These are phyloP conservation scores for Corylus heterophylla DNA, from an alignment of 306 rosid genomes.

Conservation along the genomic window DNA sequence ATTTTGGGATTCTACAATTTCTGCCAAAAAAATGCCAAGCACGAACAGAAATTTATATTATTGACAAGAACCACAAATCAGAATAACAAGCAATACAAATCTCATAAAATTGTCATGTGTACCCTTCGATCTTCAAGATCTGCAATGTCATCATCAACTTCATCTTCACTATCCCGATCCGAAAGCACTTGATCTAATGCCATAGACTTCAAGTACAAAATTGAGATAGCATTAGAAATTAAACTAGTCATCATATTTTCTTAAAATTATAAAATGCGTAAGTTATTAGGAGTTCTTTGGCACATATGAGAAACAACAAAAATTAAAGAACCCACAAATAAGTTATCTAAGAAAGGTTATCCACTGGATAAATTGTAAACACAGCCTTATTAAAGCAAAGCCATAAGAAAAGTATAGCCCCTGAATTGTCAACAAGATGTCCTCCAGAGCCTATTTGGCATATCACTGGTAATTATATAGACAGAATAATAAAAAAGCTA, in stretches of 20 bases:
- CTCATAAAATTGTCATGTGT: slow-evolving; percentile 28
- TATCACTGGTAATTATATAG: not conserved
- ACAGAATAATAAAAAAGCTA: not conserved
- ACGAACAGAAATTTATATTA: slow-evolving; percentile 2
- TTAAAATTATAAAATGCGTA: too few species aligned
- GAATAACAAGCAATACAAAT: slow-evolving; percentile 12
- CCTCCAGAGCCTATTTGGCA: not conserved
- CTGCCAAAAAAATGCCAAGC: slow-evolving; percentile 15
- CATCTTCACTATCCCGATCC: slow-evolving; percentile 91
- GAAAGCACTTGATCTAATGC: slow-evolving; percentile 81
- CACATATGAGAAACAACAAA: too few species aligned
- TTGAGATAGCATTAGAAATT: slow-evolving; percentile 4
- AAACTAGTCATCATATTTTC: slow-evolving; percentile 4
- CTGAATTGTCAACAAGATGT: not conserved
- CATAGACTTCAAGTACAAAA: slow-evolving; percentile 70
- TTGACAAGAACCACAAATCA: slow-evolving; percentile 29
- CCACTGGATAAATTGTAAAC: not conserved
- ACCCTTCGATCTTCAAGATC: slow-evolving; percentile 98
- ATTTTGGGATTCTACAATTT: not conserved
- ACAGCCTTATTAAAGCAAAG: not conserved
- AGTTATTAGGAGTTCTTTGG: too few species aligned
- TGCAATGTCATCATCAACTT: slow-evolving; percentile 88
- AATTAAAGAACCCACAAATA: too few species aligned
- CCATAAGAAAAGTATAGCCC: not conserved
- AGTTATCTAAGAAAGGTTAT: not conserved